These are phyloP conservation scores for Kokia cookei DNA, from an alignment of 441 rosid species.

Conservation along the genomic window DNA sequence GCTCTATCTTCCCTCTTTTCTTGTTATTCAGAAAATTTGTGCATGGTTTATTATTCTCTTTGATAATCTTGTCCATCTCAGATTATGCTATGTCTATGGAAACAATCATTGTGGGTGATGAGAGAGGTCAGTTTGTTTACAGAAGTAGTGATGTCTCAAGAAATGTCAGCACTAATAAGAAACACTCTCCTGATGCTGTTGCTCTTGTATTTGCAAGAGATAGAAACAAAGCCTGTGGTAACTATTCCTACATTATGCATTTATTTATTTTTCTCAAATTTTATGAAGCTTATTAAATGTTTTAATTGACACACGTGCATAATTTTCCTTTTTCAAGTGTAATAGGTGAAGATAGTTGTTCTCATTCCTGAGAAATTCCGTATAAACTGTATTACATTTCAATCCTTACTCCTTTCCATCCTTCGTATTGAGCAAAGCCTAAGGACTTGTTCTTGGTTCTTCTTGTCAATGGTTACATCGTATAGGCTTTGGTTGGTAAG, in stretches of 20 bases:
- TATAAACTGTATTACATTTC: not conserved
- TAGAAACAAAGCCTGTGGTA: conserved; percentile 54
- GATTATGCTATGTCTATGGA: conserved; percentile 66
- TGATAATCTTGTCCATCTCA: conserved; percentile 15
- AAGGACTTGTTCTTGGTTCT: not conserved
- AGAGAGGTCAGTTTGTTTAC: conserved; percentile 36
- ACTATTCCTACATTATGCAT: conserved; percentile 9
- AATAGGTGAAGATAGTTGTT: not conserved
- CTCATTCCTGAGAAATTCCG: not conserved
- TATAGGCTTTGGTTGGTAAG: no score
- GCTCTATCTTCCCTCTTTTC: not conserved
- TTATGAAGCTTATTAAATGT: not conserved
- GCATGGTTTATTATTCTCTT: not conserved
- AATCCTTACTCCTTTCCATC: not conserved
- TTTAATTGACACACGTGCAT: not conserved
- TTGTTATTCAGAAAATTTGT: not conserved
- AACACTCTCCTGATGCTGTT: conserved; percentile 20
- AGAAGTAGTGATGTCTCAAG: conserved; percentile 27
- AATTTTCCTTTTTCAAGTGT: not conserved
- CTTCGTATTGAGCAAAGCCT: not conserved
- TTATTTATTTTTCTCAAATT: not conserved
- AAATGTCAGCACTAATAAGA: conserved; percentile 11
- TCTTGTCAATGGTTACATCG: not conserved
- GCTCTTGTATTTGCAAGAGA: conserved; percentile 74
- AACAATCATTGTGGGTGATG: conserved; percentile 69